phyloP scores from a whole-genome alignment of 345 rosid species.

The Litchi chinensis region DNA sequence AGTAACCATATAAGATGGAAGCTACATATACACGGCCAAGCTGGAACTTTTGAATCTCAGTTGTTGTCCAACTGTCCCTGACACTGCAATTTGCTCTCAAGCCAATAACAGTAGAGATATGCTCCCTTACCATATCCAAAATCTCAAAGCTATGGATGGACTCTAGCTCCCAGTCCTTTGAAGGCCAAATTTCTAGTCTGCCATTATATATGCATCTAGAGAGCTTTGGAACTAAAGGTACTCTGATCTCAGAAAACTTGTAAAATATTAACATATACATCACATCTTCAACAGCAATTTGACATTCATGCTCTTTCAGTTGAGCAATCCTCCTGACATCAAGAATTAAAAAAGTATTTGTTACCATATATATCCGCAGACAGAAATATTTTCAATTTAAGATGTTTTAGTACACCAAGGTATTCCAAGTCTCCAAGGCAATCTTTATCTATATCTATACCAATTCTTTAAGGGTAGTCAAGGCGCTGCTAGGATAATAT shows the following conservation, averaged over 20 bases:
- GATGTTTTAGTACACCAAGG: not conserved
- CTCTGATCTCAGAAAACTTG: slow-evolving; percentile 85
- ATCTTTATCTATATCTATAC: not conserved
- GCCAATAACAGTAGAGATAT: slow-evolving; percentile 70
- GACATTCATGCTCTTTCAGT: slow-evolving; percentile 65
- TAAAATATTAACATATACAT: slow-evolving; percentile 82
- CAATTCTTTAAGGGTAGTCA: slow-evolving; percentile 10
- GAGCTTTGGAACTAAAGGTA: slow-evolving; percentile 84
- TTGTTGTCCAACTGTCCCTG: slow-evolving; percentile 82
- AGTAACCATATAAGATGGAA: slow-evolving; percentile 84
- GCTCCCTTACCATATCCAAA: slow-evolving; percentile 78
- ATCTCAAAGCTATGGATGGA: slow-evolving; percentile 70
- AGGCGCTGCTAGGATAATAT: slow-evolving; percentile 7
- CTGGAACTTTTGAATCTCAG: slow-evolving; percentile 53
- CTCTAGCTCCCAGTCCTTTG: slow-evolving; percentile 92
- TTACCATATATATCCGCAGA: slow-evolving; percentile 10
- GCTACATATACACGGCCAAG: slow-evolving; percentile 60
- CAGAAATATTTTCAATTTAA: not conserved
- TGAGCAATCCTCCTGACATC: slow-evolving; percentile 75
- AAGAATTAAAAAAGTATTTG: slow-evolving; percentile 2
- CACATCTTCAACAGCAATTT: slow-evolving; percentile 78
- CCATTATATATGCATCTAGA: slow-evolving; percentile 77
- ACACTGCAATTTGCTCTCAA: slow-evolving; percentile 74
- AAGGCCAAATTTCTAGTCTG: slow-evolving; percentile 86
- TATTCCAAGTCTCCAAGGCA: not conserved